Evolutionary conservation across 441 rosid species (phyloP).

Genomic region (Erysimum cheiri): DNA sequence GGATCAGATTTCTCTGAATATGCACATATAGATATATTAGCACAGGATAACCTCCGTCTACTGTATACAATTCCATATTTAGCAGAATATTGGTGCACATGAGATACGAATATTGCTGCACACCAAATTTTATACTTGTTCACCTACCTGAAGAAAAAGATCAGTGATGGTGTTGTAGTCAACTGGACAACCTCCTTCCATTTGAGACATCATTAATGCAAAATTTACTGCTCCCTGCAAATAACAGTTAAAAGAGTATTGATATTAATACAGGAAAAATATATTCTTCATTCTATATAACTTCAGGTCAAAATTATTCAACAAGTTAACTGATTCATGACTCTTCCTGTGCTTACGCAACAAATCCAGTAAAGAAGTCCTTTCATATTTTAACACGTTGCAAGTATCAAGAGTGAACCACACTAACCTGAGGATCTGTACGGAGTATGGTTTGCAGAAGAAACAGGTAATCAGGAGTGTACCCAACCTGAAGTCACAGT

Average conservation of each 20-base stretch:
- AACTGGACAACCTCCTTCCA: slow-evolving; percentile 99
- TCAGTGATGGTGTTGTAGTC: slow-evolving; percentile 98
- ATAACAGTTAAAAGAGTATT: slow-evolving; percentile 33
- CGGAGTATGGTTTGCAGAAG: slow-evolving; percentile 99
- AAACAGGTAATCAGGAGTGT: slow-evolving; percentile 97
- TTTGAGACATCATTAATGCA: slow-evolving; percentile 99
- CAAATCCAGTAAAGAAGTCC: slow-evolving; percentile 9
- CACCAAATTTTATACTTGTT: slow-evolving; percentile 1
- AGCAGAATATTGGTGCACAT: not conserved
- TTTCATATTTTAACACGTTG: slow-evolving; percentile 11
- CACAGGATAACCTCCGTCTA: slow-evolving; percentile 6
- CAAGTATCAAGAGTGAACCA: slow-evolving; percentile 31
- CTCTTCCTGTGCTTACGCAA: slow-evolving; percentile 8
- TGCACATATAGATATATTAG: slow-evolving; percentile 19
- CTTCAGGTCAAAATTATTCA: slow-evolving; percentile 12
- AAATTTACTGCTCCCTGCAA: slow-evolving; percentile 97
- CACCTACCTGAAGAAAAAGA: slow-evolving; percentile 95
- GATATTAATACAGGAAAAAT: slow-evolving; percentile 6
- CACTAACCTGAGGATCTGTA: slow-evolving; percentile 94
- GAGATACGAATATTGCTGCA: slow-evolving; percentile 10
- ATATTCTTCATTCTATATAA: slow-evolving; percentile 8
- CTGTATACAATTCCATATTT: slow-evolving; percentile 10
- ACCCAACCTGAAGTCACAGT: slow-evolving; percentile 78
- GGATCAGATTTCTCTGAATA: slow-evolving; percentile 89
- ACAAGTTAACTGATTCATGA: slow-evolving; percentile 18